Evolutionary conservation across 1,139 yeast genomes (phyloP).

Genomic region (Saccharomycopsis hybrid): DNA sequence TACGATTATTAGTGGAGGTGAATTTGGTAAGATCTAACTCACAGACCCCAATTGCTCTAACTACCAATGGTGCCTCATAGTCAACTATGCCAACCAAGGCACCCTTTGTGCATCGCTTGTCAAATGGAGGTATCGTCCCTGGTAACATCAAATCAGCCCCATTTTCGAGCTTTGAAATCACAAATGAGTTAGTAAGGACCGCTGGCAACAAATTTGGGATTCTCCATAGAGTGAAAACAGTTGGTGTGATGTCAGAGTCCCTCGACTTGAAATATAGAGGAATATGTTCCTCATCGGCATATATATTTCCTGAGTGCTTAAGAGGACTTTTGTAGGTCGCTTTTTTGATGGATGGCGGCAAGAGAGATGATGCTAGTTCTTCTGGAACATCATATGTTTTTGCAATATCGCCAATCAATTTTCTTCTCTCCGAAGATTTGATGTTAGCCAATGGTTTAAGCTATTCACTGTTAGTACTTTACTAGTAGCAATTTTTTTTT

Average conservation of each 20-base stretch:
- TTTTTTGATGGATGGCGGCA: constrained; percentile 60
- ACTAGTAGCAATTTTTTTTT: neutral
- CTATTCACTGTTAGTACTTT: constrained; percentile 8
- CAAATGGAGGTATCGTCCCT: constrained; percentile 80
- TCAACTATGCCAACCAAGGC: constrained; percentile 68
- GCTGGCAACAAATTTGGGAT: constrained; percentile 60
- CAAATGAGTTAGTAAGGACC: constrained; percentile 67
- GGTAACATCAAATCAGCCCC: constrained; percentile 94
- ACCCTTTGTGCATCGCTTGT: constrained; percentile 37
- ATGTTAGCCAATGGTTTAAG: constrained; percentile 45
- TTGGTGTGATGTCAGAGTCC: constrained; percentile 55
- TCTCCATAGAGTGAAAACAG: constrained; percentile 68
- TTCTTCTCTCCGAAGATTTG: constrained; percentile 75
- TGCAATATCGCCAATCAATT: constrained; percentile 44
- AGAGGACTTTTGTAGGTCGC: constrained; percentile 55
- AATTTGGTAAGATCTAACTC: constrained; percentile 42
- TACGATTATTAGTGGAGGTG: constrained; percentile 42
- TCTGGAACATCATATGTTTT: constrained; percentile 41
- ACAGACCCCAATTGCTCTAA: constrained; percentile 72
- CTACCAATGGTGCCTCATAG: constrained; percentile 51
- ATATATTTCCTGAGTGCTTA: constrained; percentile 56
- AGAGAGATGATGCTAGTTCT: constrained; percentile 38
- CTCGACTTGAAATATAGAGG: constrained; percentile 71
- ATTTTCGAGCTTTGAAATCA: constrained; percentile 52
- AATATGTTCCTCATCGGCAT: constrained; percentile 52